Percentiles rank a stretch among this genome's conserved stretches.
phyloP scores from a whole-genome alignment of 768 basidiomycete genomes.

The Phlegmacium glaucopus region DNA sequence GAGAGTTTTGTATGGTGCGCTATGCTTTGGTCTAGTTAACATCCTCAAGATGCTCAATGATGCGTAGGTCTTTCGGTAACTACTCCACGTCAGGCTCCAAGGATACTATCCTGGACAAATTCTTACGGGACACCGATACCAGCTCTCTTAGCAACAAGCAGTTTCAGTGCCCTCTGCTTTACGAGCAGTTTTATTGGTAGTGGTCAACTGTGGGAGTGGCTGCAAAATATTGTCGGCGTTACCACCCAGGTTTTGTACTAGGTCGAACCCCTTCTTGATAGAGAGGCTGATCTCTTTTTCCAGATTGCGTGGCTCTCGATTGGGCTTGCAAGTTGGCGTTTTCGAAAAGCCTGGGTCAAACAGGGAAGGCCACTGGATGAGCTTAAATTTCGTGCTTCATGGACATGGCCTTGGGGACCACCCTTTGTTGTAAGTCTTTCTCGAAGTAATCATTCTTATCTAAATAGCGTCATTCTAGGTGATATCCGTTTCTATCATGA shows the following conservation, averaged over 20 bases:
- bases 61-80: slow-evolving; percentile 52
- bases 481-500: slow-evolving; percentile 49
- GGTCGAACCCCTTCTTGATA: not conserved
- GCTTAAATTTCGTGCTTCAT: slow-evolving; percentile 69
- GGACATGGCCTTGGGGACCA: slow-evolving; percentile 87
- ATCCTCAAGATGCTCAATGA: not conserved
- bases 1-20: slow-evolving; percentile 65
- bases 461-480: slow-evolving; percentile 33
- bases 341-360: slow-evolving; percentile 71
- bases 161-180: slow-evolving; percentile 73
- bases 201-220: slow-evolving; percentile 77
- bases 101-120: slow-evolving; percentile 68
- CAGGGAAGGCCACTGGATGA: slow-evolving; percentile 69
- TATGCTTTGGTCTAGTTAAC: not conserved
- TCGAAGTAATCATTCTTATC: not conserved
- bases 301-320: slow-evolving; percentile 90
- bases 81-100: slow-evolving; percentile 62
- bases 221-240: slow-evolving; percentile 86
- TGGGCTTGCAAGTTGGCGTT: slow-evolving; percentile 79
- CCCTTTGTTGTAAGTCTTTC: slow-evolving; percentile 61
- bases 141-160: slow-evolving; percentile 69
- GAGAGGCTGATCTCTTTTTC: not conserved
- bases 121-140: slow-evolving; percentile 64
- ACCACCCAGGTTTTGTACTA: slow-evolving; percentile 63
- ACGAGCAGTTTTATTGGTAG: slow-evolving; percentile 74